These are phyloP conservation scores for Wickerhamomyces canadensis DNA, from an alignment of 805 yeast genomes.

Conservation along the genomic window DNA sequence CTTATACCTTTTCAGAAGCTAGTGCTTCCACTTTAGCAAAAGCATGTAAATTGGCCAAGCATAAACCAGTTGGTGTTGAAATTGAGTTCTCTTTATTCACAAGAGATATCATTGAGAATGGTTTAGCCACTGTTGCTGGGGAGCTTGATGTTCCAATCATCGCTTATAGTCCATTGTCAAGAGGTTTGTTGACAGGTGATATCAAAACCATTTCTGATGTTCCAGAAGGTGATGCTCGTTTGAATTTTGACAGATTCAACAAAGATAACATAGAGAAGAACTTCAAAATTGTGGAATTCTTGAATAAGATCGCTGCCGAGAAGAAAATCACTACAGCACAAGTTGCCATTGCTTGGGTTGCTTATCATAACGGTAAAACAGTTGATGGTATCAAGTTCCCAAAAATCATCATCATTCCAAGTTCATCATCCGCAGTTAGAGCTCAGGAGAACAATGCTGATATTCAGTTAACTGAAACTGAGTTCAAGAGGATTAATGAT, in stretches of 20 bases:
- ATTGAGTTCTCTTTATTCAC: slow-evolving; percentile 71
- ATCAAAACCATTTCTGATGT: slow-evolving; percentile 41
- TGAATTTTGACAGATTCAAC: slow-evolving; percentile 48
- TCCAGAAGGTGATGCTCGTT: slow-evolving; percentile 52
- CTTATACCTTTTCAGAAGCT: slow-evolving; percentile 72
- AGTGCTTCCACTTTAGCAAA: slow-evolving; percentile 52
- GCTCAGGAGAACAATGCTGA: slow-evolving; percentile 56
- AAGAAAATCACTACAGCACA: slow-evolving; percentile 56
- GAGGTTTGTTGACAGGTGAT: slow-evolving; percentile 70
- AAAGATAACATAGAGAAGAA: slow-evolving; percentile 55
- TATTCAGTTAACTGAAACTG: slow-evolving; percentile 46
- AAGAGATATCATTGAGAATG: slow-evolving; percentile 55
- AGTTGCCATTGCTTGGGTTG: slow-evolving; percentile 63
- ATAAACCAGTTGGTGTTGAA: slow-evolving; percentile 65
- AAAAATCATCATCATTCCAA: slow-evolving; percentile 73
- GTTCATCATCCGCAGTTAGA: slow-evolving; percentile 56
- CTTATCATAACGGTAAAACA: slow-evolving; percentile 31
- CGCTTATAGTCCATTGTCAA: slow-evolving; percentile 80
- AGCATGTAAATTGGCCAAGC: slow-evolving; percentile 44
- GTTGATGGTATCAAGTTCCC: slow-evolving; percentile 34
- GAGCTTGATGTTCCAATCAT: slow-evolving; percentile 59
- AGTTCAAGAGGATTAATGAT: slow-evolving; percentile 46
- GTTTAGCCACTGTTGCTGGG: slow-evolving; percentile 53
- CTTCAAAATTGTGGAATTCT: slow-evolving; percentile 43
- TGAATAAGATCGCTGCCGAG: slow-evolving; percentile 42